phyloP scores from a whole-genome alignment of 2,329 filamentous ascomycete genomes.

The Aspergillus sp. region DNA sequence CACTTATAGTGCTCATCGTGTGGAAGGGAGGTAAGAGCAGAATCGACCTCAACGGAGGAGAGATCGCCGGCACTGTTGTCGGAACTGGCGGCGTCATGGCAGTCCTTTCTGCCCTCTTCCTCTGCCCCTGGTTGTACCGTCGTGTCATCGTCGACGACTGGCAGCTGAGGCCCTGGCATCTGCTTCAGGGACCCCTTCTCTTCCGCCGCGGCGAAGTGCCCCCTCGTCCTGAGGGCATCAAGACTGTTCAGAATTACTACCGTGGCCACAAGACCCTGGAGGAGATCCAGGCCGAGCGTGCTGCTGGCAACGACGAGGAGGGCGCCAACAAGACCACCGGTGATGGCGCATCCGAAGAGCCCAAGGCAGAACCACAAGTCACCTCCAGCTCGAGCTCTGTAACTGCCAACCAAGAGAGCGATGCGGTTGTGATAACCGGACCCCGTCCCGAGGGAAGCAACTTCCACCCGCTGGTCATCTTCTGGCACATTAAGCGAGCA shows the following conservation, averaged over 20 bases:
- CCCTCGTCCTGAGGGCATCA: conserved; percentile 8
- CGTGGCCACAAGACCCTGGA: conserved; percentile 21
- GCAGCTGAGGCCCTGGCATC: conserved; percentile 14
- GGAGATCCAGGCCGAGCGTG: conserved; percentile 16
- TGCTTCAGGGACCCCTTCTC: conserved; percentile 17
- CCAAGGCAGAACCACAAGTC: background rate
- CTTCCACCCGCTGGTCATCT: conserved; percentile 15
- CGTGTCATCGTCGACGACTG: conserved; percentile 16
- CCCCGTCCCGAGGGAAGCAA: conserved; percentile 16
- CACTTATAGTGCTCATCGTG: conserved; percentile 18
- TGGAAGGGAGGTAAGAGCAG: conserved; percentile 20
- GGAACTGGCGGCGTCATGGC: conserved; percentile 16
- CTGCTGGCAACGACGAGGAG: conserved; percentile 2
- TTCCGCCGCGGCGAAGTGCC: conserved; percentile 17
- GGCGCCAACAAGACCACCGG: background rate
- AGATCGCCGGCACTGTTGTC: conserved; percentile 15
- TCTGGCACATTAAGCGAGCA: conserved; percentile 16
- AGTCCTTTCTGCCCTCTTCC: conserved; percentile 8
- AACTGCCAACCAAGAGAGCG: background rate
- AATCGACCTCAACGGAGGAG: conserved; percentile 13
- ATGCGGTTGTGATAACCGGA: conserved; percentile 8
- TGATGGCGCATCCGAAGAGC: background rate
- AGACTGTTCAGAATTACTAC: conserved; percentile 17
- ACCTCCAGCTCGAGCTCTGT: background rate
- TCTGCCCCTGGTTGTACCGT: conserved; percentile 19